Base-by-base conservation (phyloP, 1,284 basidiomycete genomes). In the Grifola frondosa region DNA sequence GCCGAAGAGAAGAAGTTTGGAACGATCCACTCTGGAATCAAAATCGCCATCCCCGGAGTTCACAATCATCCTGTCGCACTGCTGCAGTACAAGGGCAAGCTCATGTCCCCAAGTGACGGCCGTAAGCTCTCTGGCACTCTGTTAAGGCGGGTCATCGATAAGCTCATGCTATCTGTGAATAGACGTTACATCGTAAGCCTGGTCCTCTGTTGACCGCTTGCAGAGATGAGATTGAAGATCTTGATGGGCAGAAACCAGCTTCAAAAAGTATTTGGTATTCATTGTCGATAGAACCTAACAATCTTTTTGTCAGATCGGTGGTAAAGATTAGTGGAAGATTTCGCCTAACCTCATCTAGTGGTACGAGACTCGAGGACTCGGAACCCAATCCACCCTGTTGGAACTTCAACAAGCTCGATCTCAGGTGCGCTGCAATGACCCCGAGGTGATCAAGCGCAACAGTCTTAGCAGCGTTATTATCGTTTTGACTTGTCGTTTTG, bases 371-470 rank as follows among this genome's bases (percentile, higher is more conserved):
- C 41, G 37, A 33, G 2, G 67, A 64, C 8, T 53, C 47, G 11
- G 32, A 33, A 21, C 40, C 37, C 31, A 25, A 21, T 19, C 50
- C 45, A 19, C 34, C 40, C n/a, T 58, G 48, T 34, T 52, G 48
- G 33, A 78, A 73, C 49, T 78, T 85, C 31, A 85, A 58, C 34
- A 66, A 63, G 19, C 77, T 80, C 0, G 77, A 71, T 19, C 90
- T 78, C 29, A 98, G 73, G 31, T 81, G 80, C 1, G 93, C 87
- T 15, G 88, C 94, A 42, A 98, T 90, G n/a, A 87, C 74, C 6
- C 95, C 95, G 1, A 98, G 73, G 64, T 97, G 91, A 61, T 99
- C 96, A 19, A 98, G 72, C 0, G 94, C 91, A 47, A 97, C 81
- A 0, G 81, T 83, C 63, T 92, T 94, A 0, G 86, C 81, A 0